Evolutionary conservation across 2,329 filamentous ascomycete species (phyloP), one percentile per base, ranked within the genome.

Genomic region (Alternaria hordeiaustralica): DNA sequence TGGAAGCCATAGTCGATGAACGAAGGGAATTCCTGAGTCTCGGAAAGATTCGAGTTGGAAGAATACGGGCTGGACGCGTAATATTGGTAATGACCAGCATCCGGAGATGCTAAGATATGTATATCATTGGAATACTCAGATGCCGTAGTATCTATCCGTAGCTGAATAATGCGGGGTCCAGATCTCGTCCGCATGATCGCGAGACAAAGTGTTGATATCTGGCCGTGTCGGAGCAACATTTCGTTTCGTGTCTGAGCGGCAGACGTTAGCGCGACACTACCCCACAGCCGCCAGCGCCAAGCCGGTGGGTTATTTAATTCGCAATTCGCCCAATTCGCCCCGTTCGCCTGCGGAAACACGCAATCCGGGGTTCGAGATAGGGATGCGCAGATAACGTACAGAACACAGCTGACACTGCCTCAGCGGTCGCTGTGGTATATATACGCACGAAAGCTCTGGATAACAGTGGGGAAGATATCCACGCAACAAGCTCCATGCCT

Each of bases 281-380:
- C 41, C 57, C 57, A 55, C 21, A 30, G 41, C 44, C 12, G 44
- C 9, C 20, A 26, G 44, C 49, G 58, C 58, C 58, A 61, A 61
- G 58, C 58, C 58, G 58, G 58, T 23, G 21, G 23, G 33, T 50
- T 60, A 13, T 44, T 23, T 28, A 23, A 30, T 20, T 28, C 25
- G 26, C 41, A 33, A 61, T 57, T 61, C 51, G 58, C 10, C 25
- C 23, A 23, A 57, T 21, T 30, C n/a, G 45, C 15, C 30, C 25
- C 58, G 51, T n/a, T 26, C 51, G 30, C 20, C 28, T 49, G 49
- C 45, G 30, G 33, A 28, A 41, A 49, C 46, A 18, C 21, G 36
- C 26, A 44, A 47, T 56, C 51, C 44, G 51, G 51, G 53, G 49
- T 28, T 26, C 23, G 20, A 18, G 30, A 53, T 30, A 21, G 30